A percentile compares a stretch with the other conserved stretches of the same genome.
Conservation (phyloP, 345 rosid genomes). For the Garcia nutans region DNA sequence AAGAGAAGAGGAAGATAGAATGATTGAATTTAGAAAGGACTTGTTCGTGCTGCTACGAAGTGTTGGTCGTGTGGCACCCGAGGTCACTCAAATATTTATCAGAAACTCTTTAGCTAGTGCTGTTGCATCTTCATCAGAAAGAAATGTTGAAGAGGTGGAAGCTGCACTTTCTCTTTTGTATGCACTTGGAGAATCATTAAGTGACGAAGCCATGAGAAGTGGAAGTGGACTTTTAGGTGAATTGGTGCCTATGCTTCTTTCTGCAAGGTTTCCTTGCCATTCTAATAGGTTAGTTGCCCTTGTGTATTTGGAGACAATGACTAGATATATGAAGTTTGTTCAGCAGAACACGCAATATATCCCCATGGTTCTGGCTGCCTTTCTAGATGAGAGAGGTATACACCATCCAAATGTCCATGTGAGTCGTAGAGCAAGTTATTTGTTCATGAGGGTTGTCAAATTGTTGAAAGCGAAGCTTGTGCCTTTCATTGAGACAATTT, state of each 20-base stretch:
- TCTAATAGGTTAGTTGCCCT: slow-evolving; percentile 84
- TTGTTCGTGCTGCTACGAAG: slow-evolving; percentile 71
- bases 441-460: slow-evolving; percentile 89
- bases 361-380: slow-evolving; percentile 72
- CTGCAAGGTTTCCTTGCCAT: slow-evolving; percentile 78
- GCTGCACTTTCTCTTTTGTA: slow-evolving; percentile 91
- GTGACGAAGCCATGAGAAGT: slow-evolving; percentile 67
- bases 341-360: slow-evolving; percentile 66
- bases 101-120: slow-evolving; percentile 67
- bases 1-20: slow-evolving; percentile 83
- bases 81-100: slow-evolving; percentile 68
- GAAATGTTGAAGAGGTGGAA: slow-evolving; percentile 90
- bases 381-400: slow-evolving; percentile 95
- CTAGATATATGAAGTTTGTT: slow-evolving; percentile 81
- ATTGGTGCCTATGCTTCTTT: slow-evolving; percentile 71
- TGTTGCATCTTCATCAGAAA: slow-evolving; percentile 55
- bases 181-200: slow-evolving; percentile 82
- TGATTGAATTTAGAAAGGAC: slow-evolving; percentile 85
- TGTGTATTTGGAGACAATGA: slow-evolving; percentile 72
- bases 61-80: slow-evolving; percentile 87
- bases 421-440: slow-evolving; percentile 83
- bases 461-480: slow-evolving; percentile 81
- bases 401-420: slow-evolving; percentile 79
- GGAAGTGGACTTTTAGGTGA: slow-evolving; percentile 69
- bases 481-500: slow-evolving; percentile 75